These are phyloP conservation scores for Thielaviopsis ethacetica DNA, from an alignment of 2,329 filamentous ascomycete genomes.

Conservation along the genomic window DNA sequence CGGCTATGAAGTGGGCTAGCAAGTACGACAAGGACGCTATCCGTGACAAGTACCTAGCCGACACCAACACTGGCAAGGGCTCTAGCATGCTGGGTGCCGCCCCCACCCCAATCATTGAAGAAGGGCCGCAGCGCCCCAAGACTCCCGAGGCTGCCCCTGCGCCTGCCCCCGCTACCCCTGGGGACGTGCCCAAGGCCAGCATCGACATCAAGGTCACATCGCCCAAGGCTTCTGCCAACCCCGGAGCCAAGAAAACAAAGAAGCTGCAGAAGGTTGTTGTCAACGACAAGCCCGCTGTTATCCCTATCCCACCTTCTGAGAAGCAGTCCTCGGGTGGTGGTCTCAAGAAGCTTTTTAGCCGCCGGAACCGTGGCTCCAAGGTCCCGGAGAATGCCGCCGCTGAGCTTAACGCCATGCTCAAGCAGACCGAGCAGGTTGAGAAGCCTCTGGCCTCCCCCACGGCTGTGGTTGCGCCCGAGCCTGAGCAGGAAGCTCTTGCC, in stretches of 20 bases:
- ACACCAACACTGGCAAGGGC: slow-evolving; percentile 56
- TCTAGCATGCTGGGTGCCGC: slow-evolving; percentile 17
- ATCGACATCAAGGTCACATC: slow-evolving; percentile 3
- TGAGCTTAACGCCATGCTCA: slow-evolving; percentile 36
- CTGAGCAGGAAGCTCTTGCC: slow-evolving; percentile 14
- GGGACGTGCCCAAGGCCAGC: slow-evolving; percentile 4
- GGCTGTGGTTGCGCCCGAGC: slow-evolving; percentile 15
- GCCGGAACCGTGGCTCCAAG: slow-evolving; percentile 44
- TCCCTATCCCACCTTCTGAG: slow-evolving; percentile 7
- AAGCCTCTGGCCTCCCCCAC: slow-evolving; percentile 16
- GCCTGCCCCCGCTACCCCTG: slow-evolving; percentile 4
- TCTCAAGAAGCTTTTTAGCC: slow-evolving; percentile 49
- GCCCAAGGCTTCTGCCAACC: background rate
- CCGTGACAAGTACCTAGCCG: slow-evolving; percentile 68
- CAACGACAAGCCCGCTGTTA: slow-evolving; percentile 19
- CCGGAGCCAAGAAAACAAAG: slow-evolving; percentile 18
- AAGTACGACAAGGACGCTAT: slow-evolving; percentile 86
- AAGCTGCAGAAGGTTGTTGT: slow-evolving; percentile 39
- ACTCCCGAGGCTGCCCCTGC: slow-evolving; percentile 23
- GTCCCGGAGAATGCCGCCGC: slow-evolving; percentile 35
- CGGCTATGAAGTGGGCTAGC: slow-evolving; percentile 92
- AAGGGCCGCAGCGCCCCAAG: slow-evolving; percentile 20
- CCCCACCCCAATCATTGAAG: slow-evolving; percentile 20
- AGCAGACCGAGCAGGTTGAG: slow-evolving; percentile 22
- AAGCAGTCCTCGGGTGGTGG: slow-evolving; percentile 24